Evolutionary conservation across 352 stramenopile species (phyloP), one percentile per base, ranked within the genome.

Genomic region (Phytophthora chlamydospora): DNA sequence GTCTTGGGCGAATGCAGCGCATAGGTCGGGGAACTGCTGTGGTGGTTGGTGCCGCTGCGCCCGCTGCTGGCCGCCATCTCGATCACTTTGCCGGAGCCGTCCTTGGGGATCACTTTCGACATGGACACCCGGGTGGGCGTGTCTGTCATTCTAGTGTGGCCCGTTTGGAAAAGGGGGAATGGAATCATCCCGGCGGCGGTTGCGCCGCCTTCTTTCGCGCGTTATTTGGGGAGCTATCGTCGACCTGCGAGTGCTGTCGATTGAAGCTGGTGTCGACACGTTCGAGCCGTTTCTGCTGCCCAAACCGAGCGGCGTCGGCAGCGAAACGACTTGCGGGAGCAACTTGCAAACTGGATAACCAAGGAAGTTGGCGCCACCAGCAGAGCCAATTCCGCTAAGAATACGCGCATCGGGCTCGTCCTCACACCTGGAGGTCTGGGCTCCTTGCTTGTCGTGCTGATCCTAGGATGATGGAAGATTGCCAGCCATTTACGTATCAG

Each of bases 91-190:
- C 35, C 63, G 6, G 62, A 61, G 39, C 75, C 54, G 45, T 76
- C 68, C 66, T 87, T 89, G 3, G 80, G 80, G 39, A 90, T 83
- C 50, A 92, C 83, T 89, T 92, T 90, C 33, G 78, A 73, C 80
- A 92, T 90, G 35, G 62, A 62, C 39, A 73, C 40, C 65, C 76
- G 73, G 52, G 79, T 71, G 21, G 79, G 73, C 43, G 60, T 76
- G 70, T 92, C 79, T 49, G 69, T 82, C 80, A 90, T 90, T 78
- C 80, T 92, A 64, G 77, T 78, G 76, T 90, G 81, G 41, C 76
- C 76, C 64, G 78, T 92, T n/a, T 72, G 68, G 69, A 86, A 88
- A 88, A 80, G 50, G 36, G 68, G 71, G 80, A 89, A 87, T 89
- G 79, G 62, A 71, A 88, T 70, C 83, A 91, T 91, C 50, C 52